These are phyloP conservation scores for Cercospora zeae-maydis DNA, from an alignment of 2,329 filamentous ascomycete species.

Conservation along the genomic window DNA sequence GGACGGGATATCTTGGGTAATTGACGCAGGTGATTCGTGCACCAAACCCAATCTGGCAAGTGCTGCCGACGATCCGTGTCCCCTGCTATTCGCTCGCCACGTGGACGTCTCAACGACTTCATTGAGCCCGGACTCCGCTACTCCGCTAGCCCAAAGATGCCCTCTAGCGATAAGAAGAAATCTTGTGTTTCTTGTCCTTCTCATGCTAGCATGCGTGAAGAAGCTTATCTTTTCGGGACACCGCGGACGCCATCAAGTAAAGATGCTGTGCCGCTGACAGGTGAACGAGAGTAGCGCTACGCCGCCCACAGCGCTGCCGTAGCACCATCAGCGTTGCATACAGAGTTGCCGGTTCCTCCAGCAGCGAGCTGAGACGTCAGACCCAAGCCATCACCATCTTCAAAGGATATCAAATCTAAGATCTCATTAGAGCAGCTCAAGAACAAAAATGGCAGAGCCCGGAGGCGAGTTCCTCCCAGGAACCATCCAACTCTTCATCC, in stretches of 20 bases:
- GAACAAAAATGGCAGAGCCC: conserved; percentile 16
- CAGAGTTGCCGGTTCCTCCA: neutral
- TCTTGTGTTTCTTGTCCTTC: neutral
- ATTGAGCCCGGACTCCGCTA: neutral
- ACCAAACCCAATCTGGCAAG: neutral
- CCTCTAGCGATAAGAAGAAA: conserved; percentile 7
- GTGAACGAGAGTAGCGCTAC: conserved; percentile 1
- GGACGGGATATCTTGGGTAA: neutral
- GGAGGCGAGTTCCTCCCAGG: conserved; percentile 22
- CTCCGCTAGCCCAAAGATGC: neutral
- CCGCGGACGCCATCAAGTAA: conserved; percentile 17
- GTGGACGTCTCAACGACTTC: neutral
- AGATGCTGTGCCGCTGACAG: conserved; percentile 13
- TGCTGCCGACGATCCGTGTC: neutral
- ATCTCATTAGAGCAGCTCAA: neutral
- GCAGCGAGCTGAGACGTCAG: neutral
- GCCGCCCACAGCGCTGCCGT: neutral
- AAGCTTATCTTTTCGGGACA: conserved; percentile 6
- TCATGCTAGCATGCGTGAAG: conserved; percentile 6
- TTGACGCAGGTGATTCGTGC: neutral
- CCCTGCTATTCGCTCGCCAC: neutral
- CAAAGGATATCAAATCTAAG: neutral
- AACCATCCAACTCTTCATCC: conserved; percentile 25
- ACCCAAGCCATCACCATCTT: neutral
- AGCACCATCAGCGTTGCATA: neutral